These are phyloP conservation scores for Aspergillus tubingensis DNA, from an alignment of 2,329 filamentous ascomycete genomes.

Conservation along the genomic window DNA sequence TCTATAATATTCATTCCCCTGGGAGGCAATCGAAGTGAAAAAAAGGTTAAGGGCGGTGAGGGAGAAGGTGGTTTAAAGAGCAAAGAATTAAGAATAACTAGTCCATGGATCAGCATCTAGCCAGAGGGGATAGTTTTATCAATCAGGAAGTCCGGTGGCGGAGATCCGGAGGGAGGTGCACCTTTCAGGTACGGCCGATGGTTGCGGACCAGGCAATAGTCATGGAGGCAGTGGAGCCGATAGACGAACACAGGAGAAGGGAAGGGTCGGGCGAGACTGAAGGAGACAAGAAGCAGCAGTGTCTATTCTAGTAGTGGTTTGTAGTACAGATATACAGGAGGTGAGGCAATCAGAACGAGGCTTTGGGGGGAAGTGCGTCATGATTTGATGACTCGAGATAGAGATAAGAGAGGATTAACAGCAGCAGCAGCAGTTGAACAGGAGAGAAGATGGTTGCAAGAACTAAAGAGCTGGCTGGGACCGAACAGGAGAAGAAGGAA, in stretches of 20 bases:
- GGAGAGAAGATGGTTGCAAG: neutral
- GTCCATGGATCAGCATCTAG: constrained; percentile 2
- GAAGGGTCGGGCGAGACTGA: neutral
- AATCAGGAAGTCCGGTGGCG: constrained; percentile 1
- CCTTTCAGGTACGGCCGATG: constrained; percentile 8
- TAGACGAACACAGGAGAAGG: neutral
- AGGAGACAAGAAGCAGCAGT: constrained; percentile 3
- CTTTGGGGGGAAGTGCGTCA: constrained; percentile 36
- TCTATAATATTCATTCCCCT: constrained; percentile 11
- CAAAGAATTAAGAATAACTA: neutral
- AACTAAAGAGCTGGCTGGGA: constrained; percentile 7
- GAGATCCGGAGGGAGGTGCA: neutral
- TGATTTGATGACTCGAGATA: constrained; percentile 27
- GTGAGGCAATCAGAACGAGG: constrained; percentile 22
- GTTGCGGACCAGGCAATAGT: constrained; percentile 5
- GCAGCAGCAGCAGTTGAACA: neutral
- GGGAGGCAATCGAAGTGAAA: neutral
- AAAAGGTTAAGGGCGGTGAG: neutral
- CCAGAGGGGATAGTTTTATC: neutral
- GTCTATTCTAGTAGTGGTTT: constrained; percentile 8
- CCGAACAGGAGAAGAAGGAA: constrained; percentile 6
- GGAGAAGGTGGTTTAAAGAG: neutral
- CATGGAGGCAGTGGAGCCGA: constrained; percentile 9
- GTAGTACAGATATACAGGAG: constrained; percentile 28
- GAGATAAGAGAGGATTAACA: constrained; percentile 13